A percentile compares a stretch with the other conserved stretches of the same genome.
Conservation (phyloP, 2,329 filamentous ascomycete species). For the Blastomyces emzantsi region DNA sequence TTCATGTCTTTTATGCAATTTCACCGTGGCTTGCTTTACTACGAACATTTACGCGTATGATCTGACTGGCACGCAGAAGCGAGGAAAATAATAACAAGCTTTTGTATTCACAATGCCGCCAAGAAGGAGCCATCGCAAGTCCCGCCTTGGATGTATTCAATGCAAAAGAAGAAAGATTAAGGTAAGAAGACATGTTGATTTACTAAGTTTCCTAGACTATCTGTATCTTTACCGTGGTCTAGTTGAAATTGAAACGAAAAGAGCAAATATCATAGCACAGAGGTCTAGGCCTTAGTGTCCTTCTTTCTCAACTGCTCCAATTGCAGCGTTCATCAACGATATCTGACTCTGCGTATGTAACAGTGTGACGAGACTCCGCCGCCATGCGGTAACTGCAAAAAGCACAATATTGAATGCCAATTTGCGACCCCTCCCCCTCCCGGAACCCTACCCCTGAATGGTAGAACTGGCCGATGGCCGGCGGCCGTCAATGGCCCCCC, state of each 20-base stretch:
- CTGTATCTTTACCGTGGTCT: not conserved
- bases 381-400: constrained; percentile 21
- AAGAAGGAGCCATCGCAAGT: constrained; percentile 28
- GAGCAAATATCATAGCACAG: not conserved
- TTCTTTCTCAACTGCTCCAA: not conserved
- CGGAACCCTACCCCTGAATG: not conserved
- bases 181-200: constrained; percentile 18
- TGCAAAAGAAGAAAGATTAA: constrained; percentile 31
- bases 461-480: not conserved
- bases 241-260: not conserved
- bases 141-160: constrained; percentile 26
- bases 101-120: constrained; percentile 14
- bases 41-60: not conserved
- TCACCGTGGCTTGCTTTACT: not conserved
- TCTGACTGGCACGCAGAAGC: not conserved
- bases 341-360: not conserved
- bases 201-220: not conserved
- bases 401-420: constrained; percentile 21
- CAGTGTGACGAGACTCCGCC: constrained; percentile 22
- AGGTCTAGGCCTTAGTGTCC: not conserved
- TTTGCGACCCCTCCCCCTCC: constrained; percentile 16
- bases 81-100: not conserved
- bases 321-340: not conserved
- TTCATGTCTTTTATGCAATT: not conserved
- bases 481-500: not conserved